Conservation (phyloP, 768 basidiomycete species). For the Tephrocybe sp. region DNA sequence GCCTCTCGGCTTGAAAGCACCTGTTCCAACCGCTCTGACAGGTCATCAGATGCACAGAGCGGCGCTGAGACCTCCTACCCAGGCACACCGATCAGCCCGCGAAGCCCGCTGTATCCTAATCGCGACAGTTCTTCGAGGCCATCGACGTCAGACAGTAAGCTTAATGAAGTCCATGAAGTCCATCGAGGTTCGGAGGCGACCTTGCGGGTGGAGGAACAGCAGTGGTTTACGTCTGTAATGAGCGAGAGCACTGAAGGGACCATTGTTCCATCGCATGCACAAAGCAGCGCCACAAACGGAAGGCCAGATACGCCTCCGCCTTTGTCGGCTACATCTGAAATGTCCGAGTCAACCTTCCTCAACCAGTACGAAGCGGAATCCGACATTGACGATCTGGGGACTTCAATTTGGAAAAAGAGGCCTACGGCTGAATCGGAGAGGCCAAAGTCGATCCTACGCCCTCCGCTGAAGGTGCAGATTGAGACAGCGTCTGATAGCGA, state of each 20-base stretch:
- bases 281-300: background rate
- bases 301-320: slow-evolving; percentile 22
- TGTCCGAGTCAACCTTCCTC: slow-evolving; percentile 14
- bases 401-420: slow-evolving; percentile 42
- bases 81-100: slow-evolving; percentile 61
- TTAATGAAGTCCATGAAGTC: slow-evolving; percentile 15
- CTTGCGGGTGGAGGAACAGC: slow-evolving; percentile 30
- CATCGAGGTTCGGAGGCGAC: slow-evolving; percentile 27
- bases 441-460: slow-evolving; percentile 34
- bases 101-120: slow-evolving; percentile 40
- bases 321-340: slow-evolving; percentile 18
- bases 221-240: slow-evolving; percentile 23
- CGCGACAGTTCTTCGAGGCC: slow-evolving; percentile 28
- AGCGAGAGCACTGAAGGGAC: slow-evolving; percentile 25
- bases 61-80: slow-evolving; percentile 48
- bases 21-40: slow-evolving; percentile 33
- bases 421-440: slow-evolving; percentile 30
- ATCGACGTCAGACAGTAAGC: slow-evolving; percentile 25
- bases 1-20: slow-evolving; percentile 31
- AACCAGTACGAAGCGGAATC: slow-evolving; percentile 43
- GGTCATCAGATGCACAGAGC: slow-evolving; percentile 35
- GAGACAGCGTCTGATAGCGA: slow-evolving; percentile 23
- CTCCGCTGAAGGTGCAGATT: slow-evolving; percentile 47
- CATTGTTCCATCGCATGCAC: slow-evolving; percentile 15
- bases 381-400: slow-evolving; percentile 44